These are phyloP conservation scores for Dimargaris cristalligena DNA, from an alignment of 192 early-diverging fungal species.

Conservation along the genomic window DNA sequence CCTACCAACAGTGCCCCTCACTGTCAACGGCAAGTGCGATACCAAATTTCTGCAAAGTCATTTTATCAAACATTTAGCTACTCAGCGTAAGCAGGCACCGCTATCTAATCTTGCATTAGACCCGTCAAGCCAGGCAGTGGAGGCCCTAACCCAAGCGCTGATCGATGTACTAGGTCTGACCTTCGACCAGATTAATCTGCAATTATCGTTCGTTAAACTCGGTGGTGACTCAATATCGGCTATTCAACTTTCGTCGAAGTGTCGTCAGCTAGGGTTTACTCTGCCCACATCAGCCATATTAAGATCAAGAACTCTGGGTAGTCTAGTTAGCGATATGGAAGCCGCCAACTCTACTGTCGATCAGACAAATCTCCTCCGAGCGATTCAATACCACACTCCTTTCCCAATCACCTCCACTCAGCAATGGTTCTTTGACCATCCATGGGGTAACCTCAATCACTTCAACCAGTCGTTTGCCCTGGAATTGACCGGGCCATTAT, in stretches of 20 bases:
- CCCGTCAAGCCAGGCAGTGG: no score
- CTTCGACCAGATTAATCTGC: no score
- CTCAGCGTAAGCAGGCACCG: no score
- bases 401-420: neutral
- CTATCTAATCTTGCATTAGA: no score
- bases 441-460: neutral
- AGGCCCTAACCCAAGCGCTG: no score
- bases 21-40: no score
- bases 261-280: neutral
- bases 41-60: no score
- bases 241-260: neutral
- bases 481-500: neutral
- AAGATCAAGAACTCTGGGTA: neutral
- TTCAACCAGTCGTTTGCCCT: constrained; percentile 6
- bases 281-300: neutral
- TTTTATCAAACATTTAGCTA: no score
- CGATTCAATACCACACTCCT: neutral
- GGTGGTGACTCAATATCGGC: neutral
- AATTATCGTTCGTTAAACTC: neutral
- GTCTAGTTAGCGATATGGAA: neutral
- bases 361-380: neutral
- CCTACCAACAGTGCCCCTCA: no score
- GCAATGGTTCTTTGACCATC: neutral
- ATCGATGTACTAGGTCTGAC: no score
- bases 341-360: neutral